Conservation (phyloP, 2,329 filamentous ascomycete genomes). For the Shiraia sp. region DNA sequence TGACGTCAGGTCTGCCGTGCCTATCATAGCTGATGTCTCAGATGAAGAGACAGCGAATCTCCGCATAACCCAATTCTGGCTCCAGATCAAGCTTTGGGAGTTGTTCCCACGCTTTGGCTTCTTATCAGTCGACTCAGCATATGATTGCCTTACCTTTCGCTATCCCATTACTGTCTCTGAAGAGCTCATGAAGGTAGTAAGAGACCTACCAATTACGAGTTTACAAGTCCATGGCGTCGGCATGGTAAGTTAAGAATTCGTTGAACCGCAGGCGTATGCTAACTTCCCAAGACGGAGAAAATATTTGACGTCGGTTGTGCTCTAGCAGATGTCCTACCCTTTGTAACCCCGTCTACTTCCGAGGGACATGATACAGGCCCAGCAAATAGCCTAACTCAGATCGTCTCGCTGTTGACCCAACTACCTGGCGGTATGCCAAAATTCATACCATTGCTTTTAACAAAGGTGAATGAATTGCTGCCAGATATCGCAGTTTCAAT, state of each 20-base stretch:
- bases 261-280: constrained; percentile 1
- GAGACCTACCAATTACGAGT: constrained; percentile 25
- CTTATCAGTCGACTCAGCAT: constrained; percentile 50
- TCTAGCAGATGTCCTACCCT: constrained; percentile 31
- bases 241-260: constrained; percentile 18
- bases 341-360: constrained; percentile 15
- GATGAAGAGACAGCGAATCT: constrained; percentile 62
- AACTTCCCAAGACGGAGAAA: constrained; percentile 27
- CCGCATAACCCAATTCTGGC: constrained; percentile 65
- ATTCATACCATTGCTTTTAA: constrained; percentile 30
- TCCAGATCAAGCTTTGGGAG: constrained; percentile 68
- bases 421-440: constrained; percentile 27
- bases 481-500: constrained; percentile 23
- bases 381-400: constrained; percentile 23
- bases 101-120: constrained; percentile 61
- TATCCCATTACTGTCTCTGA: constrained; percentile 66
- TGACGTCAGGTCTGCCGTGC: constrained; percentile 61
- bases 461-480: constrained; percentile 30
- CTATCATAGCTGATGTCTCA: constrained; percentile 55
- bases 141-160: constrained; percentile 63
- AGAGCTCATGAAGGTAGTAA: constrained; percentile 57
- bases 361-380: constrained; percentile 19
- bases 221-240: constrained; percentile 34
- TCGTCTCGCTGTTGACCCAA: constrained; percentile 20
- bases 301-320: constrained; percentile 38